Percentiles rank a stretch among this genome's conserved stretches.
phyloP scores from a whole-genome alignment of 176 grass and related monocot species.

The Oryza brachyantha region DNA sequence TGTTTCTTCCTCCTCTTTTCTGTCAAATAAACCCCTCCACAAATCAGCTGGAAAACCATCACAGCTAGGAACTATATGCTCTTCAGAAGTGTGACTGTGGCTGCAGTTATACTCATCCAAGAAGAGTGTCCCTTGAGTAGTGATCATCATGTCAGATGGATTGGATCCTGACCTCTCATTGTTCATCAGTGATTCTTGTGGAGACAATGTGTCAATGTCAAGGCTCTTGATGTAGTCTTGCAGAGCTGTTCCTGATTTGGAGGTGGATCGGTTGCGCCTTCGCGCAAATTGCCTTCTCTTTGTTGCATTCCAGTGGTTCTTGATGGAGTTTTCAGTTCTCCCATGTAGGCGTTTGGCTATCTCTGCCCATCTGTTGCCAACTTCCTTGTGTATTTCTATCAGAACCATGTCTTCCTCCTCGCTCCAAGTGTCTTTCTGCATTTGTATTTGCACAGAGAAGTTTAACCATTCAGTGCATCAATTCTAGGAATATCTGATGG shows the following conservation, averaged over 20 bases:
- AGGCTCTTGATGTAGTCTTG: slow-evolving; percentile 86
- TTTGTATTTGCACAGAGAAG: slow-evolving; percentile 1
- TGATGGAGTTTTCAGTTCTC: slow-evolving; percentile 91
- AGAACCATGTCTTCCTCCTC: slow-evolving; percentile 89
- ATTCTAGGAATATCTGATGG: background rate
- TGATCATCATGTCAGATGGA: background rate
- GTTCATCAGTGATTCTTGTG: slow-evolving; percentile 1
- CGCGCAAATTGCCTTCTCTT: slow-evolving; percentile 74
- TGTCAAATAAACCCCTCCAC: slow-evolving; percentile 47
- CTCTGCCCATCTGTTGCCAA: slow-evolving; percentile 96
- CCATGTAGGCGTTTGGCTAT: slow-evolving; percentile 83
- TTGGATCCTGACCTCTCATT: background rate
- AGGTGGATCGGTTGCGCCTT: slow-evolving; percentile 38
- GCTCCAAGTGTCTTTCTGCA: slow-evolving; percentile 93
- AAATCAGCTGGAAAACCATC: slow-evolving; percentile 44
- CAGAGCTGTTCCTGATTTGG: slow-evolving; percentile 52
- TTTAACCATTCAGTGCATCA: background rate
- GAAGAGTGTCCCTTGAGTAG: background rate
- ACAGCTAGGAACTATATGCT: slow-evolving; percentile 24
- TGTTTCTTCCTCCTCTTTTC: slow-evolving; percentile 16
- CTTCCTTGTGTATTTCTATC: slow-evolving; percentile 72
- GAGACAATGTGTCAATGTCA: background rate
- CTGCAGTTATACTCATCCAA: background rate
- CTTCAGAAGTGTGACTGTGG: slow-evolving; percentile 1
- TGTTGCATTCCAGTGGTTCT: slow-evolving; percentile 97